Evolutionary conservation across 78 protist genomes (phyloP).

Genomic region (Protostelium mycophagum): DNA sequence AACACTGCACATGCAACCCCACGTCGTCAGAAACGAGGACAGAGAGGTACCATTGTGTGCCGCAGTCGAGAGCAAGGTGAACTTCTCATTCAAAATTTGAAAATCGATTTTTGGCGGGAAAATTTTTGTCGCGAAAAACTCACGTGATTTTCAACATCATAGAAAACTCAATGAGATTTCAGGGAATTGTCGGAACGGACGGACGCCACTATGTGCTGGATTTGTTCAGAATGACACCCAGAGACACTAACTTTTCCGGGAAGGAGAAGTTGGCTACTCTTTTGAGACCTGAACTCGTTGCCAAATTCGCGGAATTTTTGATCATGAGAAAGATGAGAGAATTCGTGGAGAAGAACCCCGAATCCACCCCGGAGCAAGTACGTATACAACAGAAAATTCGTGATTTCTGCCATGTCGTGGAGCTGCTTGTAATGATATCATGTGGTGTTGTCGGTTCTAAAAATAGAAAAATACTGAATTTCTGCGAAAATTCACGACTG

Average conservation of each 20-base stretch:
- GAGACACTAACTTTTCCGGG: conserved; percentile 62
- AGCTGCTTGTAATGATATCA: too few species aligned
- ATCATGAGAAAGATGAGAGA: too few species aligned
- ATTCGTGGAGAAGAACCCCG: too few species aligned
- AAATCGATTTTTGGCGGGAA: too few species aligned
- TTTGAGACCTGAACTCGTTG: conserved; percentile 61
- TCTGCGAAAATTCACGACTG: too few species aligned
- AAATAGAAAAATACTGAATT: neutral
- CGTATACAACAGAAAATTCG: neutral
- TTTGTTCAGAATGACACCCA: conserved; percentile 57
- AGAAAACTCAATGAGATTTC: neutral
- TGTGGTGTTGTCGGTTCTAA: too few species aligned
- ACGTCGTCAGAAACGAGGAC: neutral
- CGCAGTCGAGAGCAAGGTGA: neutral
- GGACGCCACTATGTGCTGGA: conserved; percentile 60
- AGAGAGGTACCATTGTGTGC: neutral
- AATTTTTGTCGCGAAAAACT: too few species aligned
- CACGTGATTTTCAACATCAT: neutral
- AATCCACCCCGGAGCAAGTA: too few species aligned
- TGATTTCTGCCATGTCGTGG: neutral
- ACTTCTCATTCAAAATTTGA: too few species aligned
- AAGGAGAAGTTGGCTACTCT: conserved; percentile 20
- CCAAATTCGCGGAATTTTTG: conserved; percentile 25
- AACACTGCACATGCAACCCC: neutral
- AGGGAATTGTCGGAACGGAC: conserved; percentile 67